A percentile compares a stretch with the other conserved stretches of the same genome.
Conservation (phyloP, 257 asterid species). For the Scutellaria baicalensis region DNA sequence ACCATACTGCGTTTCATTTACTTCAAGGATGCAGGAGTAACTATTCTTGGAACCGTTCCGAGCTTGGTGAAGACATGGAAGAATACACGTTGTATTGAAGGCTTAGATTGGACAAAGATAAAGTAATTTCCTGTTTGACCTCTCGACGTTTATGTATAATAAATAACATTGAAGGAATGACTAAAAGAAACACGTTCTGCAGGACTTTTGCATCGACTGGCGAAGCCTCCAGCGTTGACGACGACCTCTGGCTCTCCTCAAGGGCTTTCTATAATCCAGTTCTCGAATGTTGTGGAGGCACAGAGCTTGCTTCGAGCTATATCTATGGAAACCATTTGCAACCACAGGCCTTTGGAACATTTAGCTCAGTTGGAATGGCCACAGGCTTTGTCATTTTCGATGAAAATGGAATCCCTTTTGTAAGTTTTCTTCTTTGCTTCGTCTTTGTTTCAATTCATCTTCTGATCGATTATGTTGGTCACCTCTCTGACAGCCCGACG, state of each 20-base stretch:
- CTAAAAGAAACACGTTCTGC: constrained; percentile 11
- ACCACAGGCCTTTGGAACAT: constrained; percentile 88
- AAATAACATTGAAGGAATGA: not conserved
- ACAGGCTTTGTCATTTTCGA: constrained; percentile 72
- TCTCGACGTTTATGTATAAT: not conserved
- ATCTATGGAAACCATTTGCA: constrained; percentile 72
- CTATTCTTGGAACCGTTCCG: constrained; percentile 86
- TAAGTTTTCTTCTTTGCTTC: constrained; percentile 23
- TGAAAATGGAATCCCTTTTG: constrained; percentile 69
- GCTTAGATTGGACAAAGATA: constrained; percentile 84
- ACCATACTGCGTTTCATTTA: not conserved
- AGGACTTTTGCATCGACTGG: constrained; percentile 78
- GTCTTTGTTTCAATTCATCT: not conserved
- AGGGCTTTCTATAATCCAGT: constrained; percentile 69
- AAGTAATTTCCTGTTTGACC: constrained; percentile 29
- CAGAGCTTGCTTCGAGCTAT: constrained; percentile 86
- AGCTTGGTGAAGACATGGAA: constrained; percentile 95
- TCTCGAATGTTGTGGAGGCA: constrained; percentile 89
- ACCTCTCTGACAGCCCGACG: constrained; percentile 47
- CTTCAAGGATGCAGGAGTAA: constrained; percentile 83
- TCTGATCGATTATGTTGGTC: not conserved
- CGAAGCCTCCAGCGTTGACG: constrained; percentile 82
- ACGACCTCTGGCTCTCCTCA: constrained; percentile 96
- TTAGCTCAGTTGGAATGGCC: constrained; percentile 74
- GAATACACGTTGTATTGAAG: constrained; percentile 74